Percentiles rank a stretch among this genome's conserved stretches.
Evolutionary conservation across 23 red algal genomes (phyloP).

Genomic region (Cyanidiococcus yangmingshanensis): DNA sequence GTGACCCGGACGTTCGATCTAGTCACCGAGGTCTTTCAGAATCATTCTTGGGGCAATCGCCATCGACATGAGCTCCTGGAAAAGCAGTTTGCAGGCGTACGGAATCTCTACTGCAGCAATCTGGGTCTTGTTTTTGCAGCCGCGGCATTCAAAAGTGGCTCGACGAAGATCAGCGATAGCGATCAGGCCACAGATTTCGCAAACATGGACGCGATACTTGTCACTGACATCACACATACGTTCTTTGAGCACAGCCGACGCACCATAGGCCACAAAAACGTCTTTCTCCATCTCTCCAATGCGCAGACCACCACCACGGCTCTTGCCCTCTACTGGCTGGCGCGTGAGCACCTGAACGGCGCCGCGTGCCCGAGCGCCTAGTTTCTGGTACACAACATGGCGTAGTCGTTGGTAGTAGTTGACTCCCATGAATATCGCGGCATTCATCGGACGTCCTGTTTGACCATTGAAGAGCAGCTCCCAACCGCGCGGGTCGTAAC

Average conservation of each 20-base stretch:
- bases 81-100: slow-evolving; percentile 95
- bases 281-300: slow-evolving; percentile 99
- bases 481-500: slow-evolving; percentile 98
- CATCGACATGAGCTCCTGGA: slow-evolving; percentile 98
- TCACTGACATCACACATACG: slow-evolving; percentile 92
- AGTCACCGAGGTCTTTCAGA: slow-evolving; percentile 26
- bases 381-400: slow-evolving; percentile 97
- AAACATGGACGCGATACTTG: slow-evolving; percentile 77
- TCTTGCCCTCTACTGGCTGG: slow-evolving; percentile 88
- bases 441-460: slow-evolving; percentile 84
- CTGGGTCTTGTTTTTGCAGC: slow-evolving; percentile 83
- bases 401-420: slow-evolving; percentile 98
- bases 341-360: slow-evolving; percentile 80
- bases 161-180: slow-evolving; percentile 82
- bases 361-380: slow-evolving; percentile 77
- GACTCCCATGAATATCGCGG: slow-evolving; percentile 89
- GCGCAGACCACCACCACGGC: slow-evolving; percentile 77
- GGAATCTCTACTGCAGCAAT: slow-evolving; percentile 84
- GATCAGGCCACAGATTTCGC: slow-evolving; percentile 85
- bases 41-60: slow-evolving; percentile 79
- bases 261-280: slow-evolving; percentile 87
- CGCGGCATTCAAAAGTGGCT: slow-evolving; percentile 73
- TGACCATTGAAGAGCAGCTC: slow-evolving; percentile 92
- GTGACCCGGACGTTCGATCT: not conserved
- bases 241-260: slow-evolving; percentile 77